These are phyloP conservation scores for Yamadazyma atlantica DNA, from an alignment of 1,139 yeast genomes.

Conservation along the genomic window DNA sequence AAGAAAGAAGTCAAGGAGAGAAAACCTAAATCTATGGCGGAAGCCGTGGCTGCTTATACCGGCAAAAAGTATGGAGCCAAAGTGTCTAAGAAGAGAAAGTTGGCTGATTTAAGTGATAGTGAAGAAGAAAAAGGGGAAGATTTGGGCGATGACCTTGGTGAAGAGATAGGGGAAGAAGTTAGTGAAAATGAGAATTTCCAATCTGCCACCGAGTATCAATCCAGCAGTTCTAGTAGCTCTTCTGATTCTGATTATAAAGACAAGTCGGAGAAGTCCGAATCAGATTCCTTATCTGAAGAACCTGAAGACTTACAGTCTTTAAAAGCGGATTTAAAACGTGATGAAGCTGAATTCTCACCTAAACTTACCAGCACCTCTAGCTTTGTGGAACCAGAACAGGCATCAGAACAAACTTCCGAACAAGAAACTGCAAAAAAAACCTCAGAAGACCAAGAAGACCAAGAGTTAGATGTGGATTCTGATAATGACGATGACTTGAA, in stretches of 20 bases:
- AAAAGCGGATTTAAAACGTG: slow-evolving; percentile 35
- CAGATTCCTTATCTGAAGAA: slow-evolving; percentile 16
- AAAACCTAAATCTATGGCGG: slow-evolving; percentile 56
- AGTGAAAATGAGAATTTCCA: slow-evolving; percentile 11
- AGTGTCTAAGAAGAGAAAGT: slow-evolving; percentile 26
- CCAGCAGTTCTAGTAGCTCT: slow-evolving; percentile 5
- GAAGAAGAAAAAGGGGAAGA: slow-evolving; percentile 21
- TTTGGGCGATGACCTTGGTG: slow-evolving; percentile 10
- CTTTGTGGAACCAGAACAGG: not conserved
- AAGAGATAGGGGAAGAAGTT: slow-evolving; percentile 20
- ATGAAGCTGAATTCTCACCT: slow-evolving; percentile 19
- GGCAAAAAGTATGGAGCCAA: slow-evolving; percentile 50
- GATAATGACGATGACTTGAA: slow-evolving; percentile 14
- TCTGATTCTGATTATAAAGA: slow-evolving; percentile 17
- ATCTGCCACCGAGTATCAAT: slow-evolving; percentile 15
- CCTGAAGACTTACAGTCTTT: slow-evolving; percentile 33
- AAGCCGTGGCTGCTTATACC: slow-evolving; percentile 60
- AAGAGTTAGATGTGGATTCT: slow-evolving; percentile 1
- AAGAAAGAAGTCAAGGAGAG: slow-evolving; percentile 4
- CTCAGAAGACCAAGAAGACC: slow-evolving; percentile 28
- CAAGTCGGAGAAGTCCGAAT: slow-evolving; percentile 11
- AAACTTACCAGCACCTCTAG: slow-evolving; percentile 1
- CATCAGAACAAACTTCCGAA: slow-evolving; percentile 1
- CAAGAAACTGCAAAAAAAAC: slow-evolving; percentile 36
- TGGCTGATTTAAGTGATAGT: slow-evolving; percentile 18